These are phyloP conservation scores for Aureobasidium subglaciale DNA, from an alignment of 2,329 filamentous ascomycete genomes.

Conservation along the genomic window DNA sequence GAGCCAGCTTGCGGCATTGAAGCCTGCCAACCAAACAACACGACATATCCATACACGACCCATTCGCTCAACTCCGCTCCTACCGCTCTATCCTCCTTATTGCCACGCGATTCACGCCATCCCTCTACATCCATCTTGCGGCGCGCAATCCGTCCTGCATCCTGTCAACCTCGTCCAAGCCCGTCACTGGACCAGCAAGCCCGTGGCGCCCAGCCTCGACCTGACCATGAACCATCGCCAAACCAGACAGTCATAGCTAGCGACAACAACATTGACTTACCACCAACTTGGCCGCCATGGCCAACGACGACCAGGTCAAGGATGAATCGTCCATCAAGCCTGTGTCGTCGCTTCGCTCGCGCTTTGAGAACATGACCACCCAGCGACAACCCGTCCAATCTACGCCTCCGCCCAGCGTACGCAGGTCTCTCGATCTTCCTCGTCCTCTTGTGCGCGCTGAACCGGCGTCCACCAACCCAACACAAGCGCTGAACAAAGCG, in stretches of 20 bases:
- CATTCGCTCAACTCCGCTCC: not conserved
- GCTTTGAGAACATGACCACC: constrained; percentile 66
- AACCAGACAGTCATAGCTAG: not conserved
- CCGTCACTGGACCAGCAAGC: not conserved
- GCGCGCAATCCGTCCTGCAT: not conserved
- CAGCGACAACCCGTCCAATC: constrained; percentile 18
- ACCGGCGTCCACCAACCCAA: constrained; percentile 26
- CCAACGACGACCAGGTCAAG: constrained; percentile 24
- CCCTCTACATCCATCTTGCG: not conserved
- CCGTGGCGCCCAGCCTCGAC: not conserved
- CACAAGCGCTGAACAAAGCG: constrained; percentile 21
- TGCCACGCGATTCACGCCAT: not conserved
- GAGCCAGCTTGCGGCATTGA: not conserved
- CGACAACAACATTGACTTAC: not conserved
- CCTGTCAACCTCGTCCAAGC: not conserved
- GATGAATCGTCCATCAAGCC: constrained; percentile 76
- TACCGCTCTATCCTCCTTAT: not conserved
- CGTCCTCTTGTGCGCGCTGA: constrained; percentile 19
- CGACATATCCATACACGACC: not conserved
- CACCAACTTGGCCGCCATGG: constrained; percentile 5
- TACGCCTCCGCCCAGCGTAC: not conserved
- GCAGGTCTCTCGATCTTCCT: constrained; percentile 37
- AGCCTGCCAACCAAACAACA: not conserved
- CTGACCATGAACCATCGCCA: not conserved
- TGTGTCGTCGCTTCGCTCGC: constrained; percentile 71